These are phyloP conservation scores for Lantana camara DNA, from an alignment of 257 asterid genomes.

Conservation along the genomic window DNA sequence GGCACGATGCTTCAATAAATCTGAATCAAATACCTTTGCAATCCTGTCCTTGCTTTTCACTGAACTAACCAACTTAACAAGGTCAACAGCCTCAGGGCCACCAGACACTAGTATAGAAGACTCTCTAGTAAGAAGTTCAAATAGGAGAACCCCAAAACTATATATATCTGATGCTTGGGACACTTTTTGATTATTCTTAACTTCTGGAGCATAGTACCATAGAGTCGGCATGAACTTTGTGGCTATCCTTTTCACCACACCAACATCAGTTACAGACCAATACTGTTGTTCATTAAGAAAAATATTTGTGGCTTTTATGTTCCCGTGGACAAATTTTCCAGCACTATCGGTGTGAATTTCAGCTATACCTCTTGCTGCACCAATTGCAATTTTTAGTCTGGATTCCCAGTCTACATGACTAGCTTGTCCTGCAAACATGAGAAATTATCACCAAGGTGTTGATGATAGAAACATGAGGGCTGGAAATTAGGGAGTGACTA, in stretches of 20 bases:
- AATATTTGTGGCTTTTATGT: constrained; percentile 12
- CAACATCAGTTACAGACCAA: constrained; percentile 22
- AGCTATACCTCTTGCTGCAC: too few species aligned
- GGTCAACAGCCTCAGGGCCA: constrained; percentile 4
- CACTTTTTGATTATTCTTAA: not conserved
- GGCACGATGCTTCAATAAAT: not conserved
- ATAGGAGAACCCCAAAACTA: constrained; percentile 20
- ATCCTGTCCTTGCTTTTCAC: not conserved
- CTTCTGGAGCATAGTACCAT: constrained; percentile 24
- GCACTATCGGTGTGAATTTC: constrained; percentile 8
- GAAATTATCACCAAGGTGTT: not conserved
- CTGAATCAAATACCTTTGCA: constrained; percentile 3
- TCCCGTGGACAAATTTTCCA: constrained; percentile 24
- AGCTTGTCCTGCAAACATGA: constrained; percentile 5
- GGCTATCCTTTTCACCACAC: not conserved
- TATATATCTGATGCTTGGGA: constrained; percentile 24
- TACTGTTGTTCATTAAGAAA: constrained; percentile 10
- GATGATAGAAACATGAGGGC: too few species aligned
- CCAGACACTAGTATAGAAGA: not conserved
- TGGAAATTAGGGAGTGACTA: too few species aligned
- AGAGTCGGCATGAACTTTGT: not conserved
- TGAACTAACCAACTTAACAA: constrained; percentile 21
- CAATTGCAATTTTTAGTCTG: not conserved
- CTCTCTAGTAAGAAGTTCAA: constrained; percentile 21
- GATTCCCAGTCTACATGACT: constrained; percentile 10